phyloP scores from a whole-genome alignment of 2,329 filamentous ascomycete species.

The Xylaria sp. region DNA sequence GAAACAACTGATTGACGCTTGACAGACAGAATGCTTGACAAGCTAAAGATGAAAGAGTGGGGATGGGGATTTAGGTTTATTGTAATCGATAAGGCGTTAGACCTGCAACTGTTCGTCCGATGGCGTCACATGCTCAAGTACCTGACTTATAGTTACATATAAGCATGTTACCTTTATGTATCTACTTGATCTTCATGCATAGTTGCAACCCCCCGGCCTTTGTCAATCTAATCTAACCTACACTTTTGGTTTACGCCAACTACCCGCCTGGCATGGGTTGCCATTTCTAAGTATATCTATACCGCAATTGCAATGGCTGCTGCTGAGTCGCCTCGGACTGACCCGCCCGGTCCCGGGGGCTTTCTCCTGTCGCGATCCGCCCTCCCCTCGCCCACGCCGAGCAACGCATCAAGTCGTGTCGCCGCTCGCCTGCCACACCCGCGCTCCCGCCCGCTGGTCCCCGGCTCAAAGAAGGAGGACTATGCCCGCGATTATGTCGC shows the following conservation, averaged over 20 bases:
- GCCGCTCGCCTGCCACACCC: slow-evolving; percentile 63
- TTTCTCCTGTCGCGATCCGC: slow-evolving; percentile 57
- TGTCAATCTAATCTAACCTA: background rate
- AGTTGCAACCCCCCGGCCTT: background rate
- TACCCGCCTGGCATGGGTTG: background rate
- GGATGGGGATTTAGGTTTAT: background rate
- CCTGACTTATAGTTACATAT: too few species aligned
- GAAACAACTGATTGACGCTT: background rate
- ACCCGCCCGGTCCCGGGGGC: slow-evolving; percentile 52
- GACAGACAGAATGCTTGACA: background rate
- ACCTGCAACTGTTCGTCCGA: background rate
- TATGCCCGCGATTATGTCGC: slow-evolving; percentile 68
- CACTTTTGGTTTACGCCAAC: background rate
- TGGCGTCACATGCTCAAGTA: slow-evolving; percentile 16
- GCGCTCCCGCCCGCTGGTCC: slow-evolving; percentile 60
- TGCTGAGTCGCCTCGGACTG: slow-evolving; percentile 36
- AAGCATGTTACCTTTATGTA: too few species aligned
- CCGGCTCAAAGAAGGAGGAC: slow-evolving; percentile 69
- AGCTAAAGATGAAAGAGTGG: slow-evolving; percentile 14
- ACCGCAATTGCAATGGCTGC: slow-evolving; percentile 38
- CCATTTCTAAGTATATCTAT: background rate
- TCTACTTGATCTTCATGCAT: background rate
- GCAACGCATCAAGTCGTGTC: slow-evolving; percentile 55
- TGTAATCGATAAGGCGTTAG: slow-evolving; percentile 5
- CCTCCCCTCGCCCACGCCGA: slow-evolving; percentile 66